These are phyloP conservation scores for Nemania sp. DNA, from an alignment of 2,329 filamentous ascomycete genomes.

Conservation along the genomic window DNA sequence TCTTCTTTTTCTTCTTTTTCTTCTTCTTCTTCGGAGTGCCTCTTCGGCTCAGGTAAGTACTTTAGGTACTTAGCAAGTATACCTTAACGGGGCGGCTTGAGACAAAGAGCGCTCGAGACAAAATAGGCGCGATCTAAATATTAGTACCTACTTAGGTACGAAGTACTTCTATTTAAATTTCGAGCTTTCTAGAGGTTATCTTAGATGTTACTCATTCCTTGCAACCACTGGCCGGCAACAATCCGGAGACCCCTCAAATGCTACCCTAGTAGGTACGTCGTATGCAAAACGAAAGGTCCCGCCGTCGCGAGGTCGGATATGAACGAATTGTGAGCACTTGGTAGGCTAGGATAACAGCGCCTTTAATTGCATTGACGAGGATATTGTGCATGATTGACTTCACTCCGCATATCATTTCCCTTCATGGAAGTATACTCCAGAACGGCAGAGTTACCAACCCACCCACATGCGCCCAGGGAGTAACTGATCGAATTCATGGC, in stretches of 20 bases:
- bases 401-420: constrained; percentile 9
- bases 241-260: constrained; percentile 23
- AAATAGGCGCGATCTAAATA: no score
- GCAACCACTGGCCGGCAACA: constrained; percentile 20
- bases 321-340: constrained; percentile 8
- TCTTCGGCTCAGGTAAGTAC: no score
- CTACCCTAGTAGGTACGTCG: neutral
- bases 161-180: neutral
- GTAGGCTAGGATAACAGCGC: constrained; percentile 1
- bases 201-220: constrained; percentile 15
- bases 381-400: constrained; percentile 17
- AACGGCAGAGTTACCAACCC: neutral
- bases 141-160: no score
- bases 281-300: constrained; percentile 21
- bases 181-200: constrained; percentile 8
- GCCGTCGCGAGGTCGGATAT: constrained; percentile 14
- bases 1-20: no score
- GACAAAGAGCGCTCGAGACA: no score
- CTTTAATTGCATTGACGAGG: constrained; percentile 13
- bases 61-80: no score
- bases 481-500: no score
- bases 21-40: no score
- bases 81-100: no score
- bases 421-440: constrained; percentile 2
- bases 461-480: no score